phyloP scores from a whole-genome alignment of 345 rosid species.

The Hypericum perforatum region DNA sequence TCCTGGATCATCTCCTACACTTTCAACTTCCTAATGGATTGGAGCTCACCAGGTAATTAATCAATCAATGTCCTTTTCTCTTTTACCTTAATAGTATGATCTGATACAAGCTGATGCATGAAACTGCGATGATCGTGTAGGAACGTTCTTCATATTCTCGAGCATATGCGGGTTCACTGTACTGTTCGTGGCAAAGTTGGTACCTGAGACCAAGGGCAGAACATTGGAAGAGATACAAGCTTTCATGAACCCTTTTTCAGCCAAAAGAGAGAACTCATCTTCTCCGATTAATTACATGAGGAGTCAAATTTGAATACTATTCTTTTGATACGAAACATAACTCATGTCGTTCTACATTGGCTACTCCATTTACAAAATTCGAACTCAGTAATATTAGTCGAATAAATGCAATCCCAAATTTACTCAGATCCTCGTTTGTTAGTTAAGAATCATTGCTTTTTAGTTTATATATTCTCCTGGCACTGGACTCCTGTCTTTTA shows the following conservation, averaged over 20 bases:
- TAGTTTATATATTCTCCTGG: too few relatives aligned
- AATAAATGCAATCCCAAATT: too few relatives aligned
- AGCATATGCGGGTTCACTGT: conserved; percentile 1
- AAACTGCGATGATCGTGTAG: not conserved
- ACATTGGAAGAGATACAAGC: conserved; percentile 1
- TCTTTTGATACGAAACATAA: too few relatives aligned
- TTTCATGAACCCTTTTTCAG: conserved; percentile 2
- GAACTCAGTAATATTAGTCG: too few relatives aligned
- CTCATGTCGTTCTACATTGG: too few relatives aligned
- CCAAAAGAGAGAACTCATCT: not conserved
- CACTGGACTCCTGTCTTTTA: too few relatives aligned
- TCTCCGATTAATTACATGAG: not conserved
- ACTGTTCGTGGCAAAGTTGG: not conserved
- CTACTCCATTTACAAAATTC: too few relatives aligned
- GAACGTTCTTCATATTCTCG: conserved; percentile 1
- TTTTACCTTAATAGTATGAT: not conserved
- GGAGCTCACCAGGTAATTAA: conserved; percentile 41
- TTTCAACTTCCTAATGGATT: conserved; percentile 51
- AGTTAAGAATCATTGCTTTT: too few relatives aligned
- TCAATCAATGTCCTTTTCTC: not conserved
- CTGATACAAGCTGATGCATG: not conserved
- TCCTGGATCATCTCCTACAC: conserved; percentile 66
- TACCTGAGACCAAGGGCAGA: conserved; percentile 5
- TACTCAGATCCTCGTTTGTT: too few relatives aligned
- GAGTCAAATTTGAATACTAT: too few relatives aligned